Evolutionary conservation across 305 asterid species (phyloP), one percentile per base, ranked within the genome.

Genomic region (Fraxinus platypoda): DNA sequence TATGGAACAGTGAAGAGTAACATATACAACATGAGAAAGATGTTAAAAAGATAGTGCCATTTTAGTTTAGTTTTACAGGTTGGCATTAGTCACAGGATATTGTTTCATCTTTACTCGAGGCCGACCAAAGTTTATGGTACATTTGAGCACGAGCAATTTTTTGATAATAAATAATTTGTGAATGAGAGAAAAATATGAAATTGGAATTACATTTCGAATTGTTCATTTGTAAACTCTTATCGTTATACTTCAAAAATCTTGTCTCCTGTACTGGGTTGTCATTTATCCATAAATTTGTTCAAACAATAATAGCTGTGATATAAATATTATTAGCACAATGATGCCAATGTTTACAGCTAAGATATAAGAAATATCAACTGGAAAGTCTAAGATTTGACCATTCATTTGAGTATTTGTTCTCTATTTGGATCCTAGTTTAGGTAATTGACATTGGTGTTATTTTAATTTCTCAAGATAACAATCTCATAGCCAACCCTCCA

Each of bases 1-100:
- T 82, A 13, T 70, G 52, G 54, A 59, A 78, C 77, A 75, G 7
- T 64, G 38, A 68, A 83, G 19, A 71, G 77, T 38, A 49, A 54
- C 75, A 64, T 31, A 54, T 76, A 57, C 78, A 77, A 21, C 68
- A 68, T 81, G 80, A 76, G 80, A 81, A 81, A 68, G 52, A n/a
- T 49, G 19, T 15, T 21, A 34, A 0, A 35, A 74, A 30, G 41
- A 28, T 71, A 43, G 23, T 25, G 59, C 6, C 52, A 30, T 34
- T 52, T 15, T 46, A 71, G 59, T 70, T 37, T 17, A 35, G 5
- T 30, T 35, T 78, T 79, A 31, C 37, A 25, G 31, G 6, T 43
- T 59, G n/a, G 26, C 57, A 11, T 78, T 72, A 30, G 37, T 77
- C 59, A 15, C 54, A 54, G 33, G 57, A 26, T 17, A 62, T 1